Base-by-base conservation (phyloP, 345 rosid genomes). In the Eucalyptus erythrocorys region DNA sequence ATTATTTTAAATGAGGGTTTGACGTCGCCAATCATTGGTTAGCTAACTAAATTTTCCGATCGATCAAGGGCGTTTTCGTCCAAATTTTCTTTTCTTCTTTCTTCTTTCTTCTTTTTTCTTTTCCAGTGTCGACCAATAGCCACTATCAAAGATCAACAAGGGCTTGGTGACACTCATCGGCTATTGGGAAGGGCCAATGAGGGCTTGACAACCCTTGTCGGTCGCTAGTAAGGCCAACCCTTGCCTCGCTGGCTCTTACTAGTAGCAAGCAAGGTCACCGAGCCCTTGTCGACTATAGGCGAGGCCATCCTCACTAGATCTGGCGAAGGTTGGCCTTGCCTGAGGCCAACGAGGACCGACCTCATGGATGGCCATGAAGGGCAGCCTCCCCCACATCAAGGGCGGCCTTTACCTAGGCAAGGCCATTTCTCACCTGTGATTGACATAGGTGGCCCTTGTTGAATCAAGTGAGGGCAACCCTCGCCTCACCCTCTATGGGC, bases 261-360 rank as follows among this genome's bases (percentile, higher is more conserved):
- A 51, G 10, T 7, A 26, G 57, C 0, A 51, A 1, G 57, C 10
- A 51, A 51, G 26, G 10, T 21, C 0, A 5, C 10, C 0, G 0
- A 51, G 10, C 57, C 57, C 26, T 51, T 0, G 0, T 51, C 4
- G 0, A 0, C 10, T 51, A 1, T 0, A 0, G 0, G 10, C 1
- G 1, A 51, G 2, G 57, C 24, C 24, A 51, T 51, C 24, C 57
- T 51, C 24, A 1, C 0, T 51, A 51, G 57, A 51, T 51, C 0
- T 51, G 4, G 4, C 2, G 0, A 51, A 24, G 19, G 0, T 51
- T 19, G 24, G 57, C 0, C 57, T 51, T 24, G 0, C 55, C 0
- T 17, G n/a, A 0, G 14, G 49, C 5, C 2, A 15, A 0, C 53
- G 3, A 49, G 50, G 50, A 48, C 50, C 15, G 13, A 48, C 50